Base-by-base conservation (phyloP, 2,329 filamentous ascomycete species). In the Fusarium pseudoanthophilum region DNA sequence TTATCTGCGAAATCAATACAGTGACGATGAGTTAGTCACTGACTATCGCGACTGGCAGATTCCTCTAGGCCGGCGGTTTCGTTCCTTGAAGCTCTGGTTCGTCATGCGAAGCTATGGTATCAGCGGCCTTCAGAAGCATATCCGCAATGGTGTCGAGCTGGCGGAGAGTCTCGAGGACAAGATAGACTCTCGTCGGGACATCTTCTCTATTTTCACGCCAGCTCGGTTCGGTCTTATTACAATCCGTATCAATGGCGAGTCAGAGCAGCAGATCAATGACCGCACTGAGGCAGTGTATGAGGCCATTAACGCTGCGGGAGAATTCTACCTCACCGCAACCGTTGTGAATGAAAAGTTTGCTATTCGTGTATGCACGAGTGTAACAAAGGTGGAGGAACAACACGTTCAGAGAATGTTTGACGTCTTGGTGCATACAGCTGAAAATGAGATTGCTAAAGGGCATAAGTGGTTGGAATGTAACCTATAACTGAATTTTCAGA, bases 21-120 rank as follows among this genome's bases (percentile, higher is more conserved):
- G 92, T 7, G 94, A 96, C 76, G 89, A 88, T 42, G 95, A 94
- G 0, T 87, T 95, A 4, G 95, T 98, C 2, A 97, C 94, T 30
- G 95, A 98, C 83, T 98, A 97, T 85, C 90, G 95, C 52, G 95
- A 98, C 86, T 98, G 95, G 95, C 95, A 97, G 84, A 97, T 98
- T 78, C 95, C 95, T 1, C 90, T 98, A 1, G 95, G 95, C 14
- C 88, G 95, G 6, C 88, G 95, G 21, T 98, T 98, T 87, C 89
- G 95, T 68, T 91, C 92, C 6, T 84, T 98, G 65, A 98, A 98
- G 85, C 91, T 97, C 72, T 98, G 95, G 95, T 98, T 98, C 80
- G 95, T 98, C 13, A 85, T 98, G 77, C 88, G 95, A 49, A 91
- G 89, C 48, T 97, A 95, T 79, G 95, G 95, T 53, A 84, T 97